Evolutionary conservation across 2,329 filamentous ascomycete species (phyloP), one percentile per base, ranked within the genome.

Genomic region (Teratosphaeria pseudoeucalypti): DNA sequence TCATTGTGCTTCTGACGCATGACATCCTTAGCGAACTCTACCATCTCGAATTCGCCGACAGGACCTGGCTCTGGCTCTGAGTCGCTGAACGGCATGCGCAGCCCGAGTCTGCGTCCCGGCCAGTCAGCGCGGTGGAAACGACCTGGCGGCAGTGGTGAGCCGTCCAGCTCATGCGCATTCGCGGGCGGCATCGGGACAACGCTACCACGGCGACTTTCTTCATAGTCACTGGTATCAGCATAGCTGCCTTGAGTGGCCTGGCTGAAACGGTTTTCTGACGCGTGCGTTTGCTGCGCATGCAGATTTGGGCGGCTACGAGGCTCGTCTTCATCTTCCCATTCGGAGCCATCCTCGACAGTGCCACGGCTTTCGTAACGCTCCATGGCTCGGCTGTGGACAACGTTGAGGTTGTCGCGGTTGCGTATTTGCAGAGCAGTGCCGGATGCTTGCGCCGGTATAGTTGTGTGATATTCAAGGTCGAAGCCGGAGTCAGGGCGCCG

Each of bases 401-500:
- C 43, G 10, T 60, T 16, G 19, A 27, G 16, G 57, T 52, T 19
- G 57, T 57, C 43, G 47, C 19, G 34, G 55, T 53, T 10, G 34
- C 10, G 39, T 47, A 49, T 32, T 62, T 57, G 9, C 32, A 19
- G 47, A n/a, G 6, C 59, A 58, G 55, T 43, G 11, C 16, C 16
- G 4, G 61, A 63, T 3, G 61, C 60, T 11, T 52, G 52, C 43
- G 57, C 58, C 49, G 57, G 52, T 11, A 58, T 65, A 29, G 61
- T 61, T 63, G 43, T 11, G 16, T 6, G 43, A 19, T n/a, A 10
- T 19, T 9, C 5, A 23, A 49, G 43, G 43, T 49, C 43, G 43
- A 49, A 49, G 16, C 43, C 43, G 5, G n/a, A 19, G 43, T 49
- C 43, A 23, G 23, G 43, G 43, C 43, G 43, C 43, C 19, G 43